Conservation (phyloP, 371 early-diverging fungal genomes). For the Nematocida homosporus region DNA sequence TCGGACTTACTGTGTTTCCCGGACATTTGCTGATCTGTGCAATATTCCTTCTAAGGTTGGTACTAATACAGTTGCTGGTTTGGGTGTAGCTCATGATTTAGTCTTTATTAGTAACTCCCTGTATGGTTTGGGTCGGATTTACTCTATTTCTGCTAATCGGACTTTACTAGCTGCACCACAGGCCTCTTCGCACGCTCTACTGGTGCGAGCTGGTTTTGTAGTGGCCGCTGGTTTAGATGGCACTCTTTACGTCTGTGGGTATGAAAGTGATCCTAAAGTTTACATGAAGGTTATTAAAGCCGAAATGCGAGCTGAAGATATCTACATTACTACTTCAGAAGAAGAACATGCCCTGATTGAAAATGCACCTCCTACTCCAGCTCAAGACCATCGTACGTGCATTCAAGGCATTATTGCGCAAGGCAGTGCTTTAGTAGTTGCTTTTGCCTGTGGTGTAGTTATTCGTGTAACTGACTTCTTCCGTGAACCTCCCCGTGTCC, state of each 20-base stretch:
- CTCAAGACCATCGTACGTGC: conserved; percentile 16
- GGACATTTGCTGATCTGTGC: conserved; percentile 12
- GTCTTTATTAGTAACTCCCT: conserved; percentile 52
- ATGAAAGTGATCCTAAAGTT: conserved; percentile 45
- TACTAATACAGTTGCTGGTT: conserved; percentile 23
- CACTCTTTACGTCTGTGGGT: conserved; percentile 47
- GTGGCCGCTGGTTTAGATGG: conserved; percentile 51
- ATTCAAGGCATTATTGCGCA: conserved; percentile 41
- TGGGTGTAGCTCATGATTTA: conserved; percentile 25
- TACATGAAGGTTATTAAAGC: conserved; percentile 51
- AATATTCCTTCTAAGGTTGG: conserved; percentile 42
- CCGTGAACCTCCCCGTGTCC: not conserved
- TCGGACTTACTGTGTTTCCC: conserved; percentile 4
- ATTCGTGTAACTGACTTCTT: conserved; percentile 39
- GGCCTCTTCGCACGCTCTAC: conserved; percentile 37
- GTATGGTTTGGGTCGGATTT: conserved; percentile 47
- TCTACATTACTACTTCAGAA: conserved; percentile 43
- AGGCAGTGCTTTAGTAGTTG: conserved; percentile 16
- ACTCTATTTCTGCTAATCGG: not conserved
- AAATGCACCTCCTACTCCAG: conserved; percentile 8
- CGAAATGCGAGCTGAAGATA: conserved; percentile 39
- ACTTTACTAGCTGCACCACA: conserved; percentile 42
- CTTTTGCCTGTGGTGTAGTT: conserved; percentile 37
- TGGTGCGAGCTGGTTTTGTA: conserved; percentile 41
- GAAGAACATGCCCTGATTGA: conserved; percentile 49